Conservation (phyloP, 208 protist genomes). For the Naegleria lovaniensis region DNA sequence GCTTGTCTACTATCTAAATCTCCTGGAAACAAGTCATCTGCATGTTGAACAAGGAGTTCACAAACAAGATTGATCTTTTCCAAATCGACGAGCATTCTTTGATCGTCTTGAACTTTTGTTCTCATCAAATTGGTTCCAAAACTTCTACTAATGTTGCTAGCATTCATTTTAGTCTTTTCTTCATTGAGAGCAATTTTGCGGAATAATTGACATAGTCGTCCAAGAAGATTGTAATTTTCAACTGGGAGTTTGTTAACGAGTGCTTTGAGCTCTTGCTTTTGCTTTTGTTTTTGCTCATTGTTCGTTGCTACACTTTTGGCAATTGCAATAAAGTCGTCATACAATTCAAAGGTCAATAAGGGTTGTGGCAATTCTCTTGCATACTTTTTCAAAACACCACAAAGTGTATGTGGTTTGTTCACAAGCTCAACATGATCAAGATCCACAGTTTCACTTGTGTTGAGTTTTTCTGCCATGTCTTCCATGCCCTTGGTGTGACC, state of each 20-base stretch:
- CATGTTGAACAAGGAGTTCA: background rate
- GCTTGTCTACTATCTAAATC: background rate
- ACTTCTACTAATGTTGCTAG: background rate
- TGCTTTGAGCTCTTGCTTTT: background rate
- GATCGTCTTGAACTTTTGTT: background rate
- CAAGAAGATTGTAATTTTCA: background rate
- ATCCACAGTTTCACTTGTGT: background rate
- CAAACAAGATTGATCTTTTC: background rate
- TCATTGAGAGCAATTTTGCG: background rate
- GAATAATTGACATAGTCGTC: background rate
- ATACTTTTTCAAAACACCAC: conserved; percentile 9
- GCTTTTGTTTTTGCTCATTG: background rate
- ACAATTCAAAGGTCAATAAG: conserved; percentile 23
- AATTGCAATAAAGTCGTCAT: background rate
- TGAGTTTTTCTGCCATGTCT: background rate
- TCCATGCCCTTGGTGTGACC: conserved; percentile 6
- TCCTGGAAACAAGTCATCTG: background rate
- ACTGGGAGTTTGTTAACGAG: background rate
- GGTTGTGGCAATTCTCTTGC: conserved; percentile 8
- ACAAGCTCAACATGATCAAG: background rate
- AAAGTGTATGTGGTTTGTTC: conserved; percentile 11
- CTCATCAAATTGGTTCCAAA: conserved; percentile 20
- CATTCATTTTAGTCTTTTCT: background rate
- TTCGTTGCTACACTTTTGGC: background rate
- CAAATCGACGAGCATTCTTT: background rate